Conservation (phyloP, 2,329 filamentous ascomycete genomes). For the Phaeosphaeria sp. region DNA sequence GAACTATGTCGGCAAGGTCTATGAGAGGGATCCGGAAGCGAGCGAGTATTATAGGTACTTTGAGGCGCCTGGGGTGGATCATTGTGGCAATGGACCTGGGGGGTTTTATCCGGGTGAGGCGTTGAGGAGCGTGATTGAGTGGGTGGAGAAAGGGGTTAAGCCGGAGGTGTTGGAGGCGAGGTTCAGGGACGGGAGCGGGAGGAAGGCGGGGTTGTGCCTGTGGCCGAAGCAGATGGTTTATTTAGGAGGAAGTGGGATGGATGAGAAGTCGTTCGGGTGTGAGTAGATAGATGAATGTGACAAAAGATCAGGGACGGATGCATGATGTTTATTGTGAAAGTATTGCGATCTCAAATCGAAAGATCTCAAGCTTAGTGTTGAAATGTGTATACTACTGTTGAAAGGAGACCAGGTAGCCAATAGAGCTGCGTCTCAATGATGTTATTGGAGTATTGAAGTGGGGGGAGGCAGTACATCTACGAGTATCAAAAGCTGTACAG, state of each 20-base stretch:
- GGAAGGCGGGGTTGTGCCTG: conserved; percentile 16
- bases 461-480: too few species aligned
- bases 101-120: conserved; percentile 31
- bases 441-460: too few species aligned
- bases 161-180: conserved; percentile 10
- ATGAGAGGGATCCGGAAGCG: conserved; percentile 17
- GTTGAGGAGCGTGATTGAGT: conserved; percentile 28
- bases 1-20: conserved; percentile 18
- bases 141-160: conserved; percentile 37
- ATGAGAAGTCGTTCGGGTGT: conserved; percentile 11
- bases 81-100: conserved; percentile 26
- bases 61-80: conserved; percentile 39
- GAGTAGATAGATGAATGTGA: too few species aligned
- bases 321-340: too few species aligned
- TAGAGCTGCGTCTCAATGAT: too few species aligned
- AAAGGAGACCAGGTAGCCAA: too few species aligned
- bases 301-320: too few species aligned
- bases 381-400: too few species aligned
- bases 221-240: conserved; percentile 24
- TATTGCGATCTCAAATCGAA: too few species aligned
- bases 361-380: too few species aligned
- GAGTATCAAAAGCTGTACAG: too few species aligned
- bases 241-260: conserved; percentile 4
- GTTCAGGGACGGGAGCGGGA: neutral
- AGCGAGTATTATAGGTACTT: conserved; percentile 39